Percentiles rank a stretch among this genome's conserved stretches.
These are phyloP conservation scores for Metarhizium anisopliae DNA, from an alignment of 2,329 filamentous ascomycete genomes.

Conservation along the genomic window DNA sequence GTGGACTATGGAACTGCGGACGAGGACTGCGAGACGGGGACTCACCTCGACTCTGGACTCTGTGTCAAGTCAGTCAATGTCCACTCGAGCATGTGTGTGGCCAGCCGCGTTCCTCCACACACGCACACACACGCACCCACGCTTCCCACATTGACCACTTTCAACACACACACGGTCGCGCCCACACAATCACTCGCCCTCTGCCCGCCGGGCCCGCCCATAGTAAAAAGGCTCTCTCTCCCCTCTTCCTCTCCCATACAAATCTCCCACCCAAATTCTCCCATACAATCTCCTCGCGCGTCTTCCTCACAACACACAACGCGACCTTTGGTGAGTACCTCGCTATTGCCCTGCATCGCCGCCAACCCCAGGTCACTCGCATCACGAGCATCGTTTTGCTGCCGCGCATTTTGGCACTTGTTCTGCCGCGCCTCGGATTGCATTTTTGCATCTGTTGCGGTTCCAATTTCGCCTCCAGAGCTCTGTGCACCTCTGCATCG, in stretches of 20 bases:
- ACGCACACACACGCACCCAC: slow-evolving; percentile 18
- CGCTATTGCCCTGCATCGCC: slow-evolving; percentile 14
- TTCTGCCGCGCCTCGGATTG: slow-evolving; percentile 12
- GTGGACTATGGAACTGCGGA: too few species aligned
- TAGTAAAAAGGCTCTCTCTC: slow-evolving; percentile 54
- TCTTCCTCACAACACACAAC: slow-evolving; percentile 35
- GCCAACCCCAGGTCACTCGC: slow-evolving; percentile 26
- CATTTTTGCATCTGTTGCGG: slow-evolving; percentile 8
- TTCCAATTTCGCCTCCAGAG: slow-evolving; percentile 6
- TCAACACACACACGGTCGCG: slow-evolving; percentile 3
- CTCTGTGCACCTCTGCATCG: slow-evolving; percentile 10
- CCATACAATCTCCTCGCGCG: slow-evolving; percentile 37
- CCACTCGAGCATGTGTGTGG: slow-evolving; percentile 1
- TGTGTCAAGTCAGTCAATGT: background rate
- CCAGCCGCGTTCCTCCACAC: slow-evolving; percentile 21
- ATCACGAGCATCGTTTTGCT: slow-evolving; percentile 4
- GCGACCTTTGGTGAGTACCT: slow-evolving; percentile 45
- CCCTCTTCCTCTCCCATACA: slow-evolving; percentile 53
- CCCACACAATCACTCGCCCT: slow-evolving; percentile 46
- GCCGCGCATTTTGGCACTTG: background rate
- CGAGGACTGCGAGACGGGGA: too few species aligned
- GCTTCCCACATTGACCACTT: background rate
- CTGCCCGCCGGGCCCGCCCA: slow-evolving; percentile 32
- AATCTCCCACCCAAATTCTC: slow-evolving; percentile 46
- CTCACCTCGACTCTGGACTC: too few species aligned